These are phyloP conservation scores for Hyphopichia khmerensis DNA, from an alignment of 1,139 yeast genomes.

Conservation along the genomic window DNA sequence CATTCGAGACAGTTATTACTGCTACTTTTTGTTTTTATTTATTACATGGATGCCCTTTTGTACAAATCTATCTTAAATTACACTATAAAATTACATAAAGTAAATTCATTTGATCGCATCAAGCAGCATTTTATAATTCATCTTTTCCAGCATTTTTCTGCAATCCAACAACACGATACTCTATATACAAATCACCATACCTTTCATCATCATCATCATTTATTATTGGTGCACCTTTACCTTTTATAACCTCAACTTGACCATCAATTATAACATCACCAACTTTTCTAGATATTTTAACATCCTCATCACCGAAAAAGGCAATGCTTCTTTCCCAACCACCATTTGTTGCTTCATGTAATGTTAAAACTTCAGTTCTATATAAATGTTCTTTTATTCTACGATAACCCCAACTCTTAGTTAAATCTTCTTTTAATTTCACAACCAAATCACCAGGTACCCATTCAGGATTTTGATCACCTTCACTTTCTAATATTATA, in stretches of 20 bases:
- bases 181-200: conserved; percentile 74
- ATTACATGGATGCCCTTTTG: neutral
- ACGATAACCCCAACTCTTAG: conserved; percentile 76
- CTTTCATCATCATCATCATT: conserved; percentile 45
- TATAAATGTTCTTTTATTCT: conserved; percentile 72
- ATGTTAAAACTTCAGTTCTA: conserved; percentile 75
- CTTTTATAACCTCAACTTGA: conserved; percentile 65
- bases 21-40: too few species aligned
- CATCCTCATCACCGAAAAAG: conserved; percentile 52
- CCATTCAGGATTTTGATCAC: conserved; percentile 80
- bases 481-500: conserved; percentile 69
- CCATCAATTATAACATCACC: conserved; percentile 62
- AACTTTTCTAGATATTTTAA: conserved; percentile 46
- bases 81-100: neutral
- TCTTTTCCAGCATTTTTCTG: neutral
- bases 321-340: conserved; percentile 73
- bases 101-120: too few species aligned
- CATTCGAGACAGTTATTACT: too few species aligned
- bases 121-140: neutral
- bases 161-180: conserved; percentile 38
- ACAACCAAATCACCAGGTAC: conserved; percentile 77
- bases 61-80: neutral
- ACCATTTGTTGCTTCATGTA: conserved; percentile 72
- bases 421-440: conserved; percentile 52
- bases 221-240: conserved; percentile 80